Evolutionary conservation across 345 rosid species (phyloP).

Genomic region (Mangifera indica): DNA sequence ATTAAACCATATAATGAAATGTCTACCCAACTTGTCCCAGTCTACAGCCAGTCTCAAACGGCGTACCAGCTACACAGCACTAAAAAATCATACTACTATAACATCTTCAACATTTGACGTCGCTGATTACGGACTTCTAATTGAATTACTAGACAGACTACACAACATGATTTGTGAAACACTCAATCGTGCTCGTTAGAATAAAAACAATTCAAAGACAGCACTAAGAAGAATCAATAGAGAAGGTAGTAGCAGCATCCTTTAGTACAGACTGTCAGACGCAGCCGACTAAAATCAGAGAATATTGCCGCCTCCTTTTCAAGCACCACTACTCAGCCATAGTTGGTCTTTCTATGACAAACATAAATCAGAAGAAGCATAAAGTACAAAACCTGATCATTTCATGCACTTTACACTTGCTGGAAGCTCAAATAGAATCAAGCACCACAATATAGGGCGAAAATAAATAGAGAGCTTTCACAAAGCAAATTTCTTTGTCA

Average conservation of each 20-base stretch:
- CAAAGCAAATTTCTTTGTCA: neutral
- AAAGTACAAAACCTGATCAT: neutral
- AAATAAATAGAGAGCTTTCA: neutral
- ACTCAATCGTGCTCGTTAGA: neutral
- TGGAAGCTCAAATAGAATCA: conserved; percentile 12
- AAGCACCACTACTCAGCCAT: neutral
- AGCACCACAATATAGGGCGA: neutral
- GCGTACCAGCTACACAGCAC: neutral
- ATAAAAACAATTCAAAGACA: neutral
- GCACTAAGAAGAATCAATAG: neutral
- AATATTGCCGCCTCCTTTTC: neutral
- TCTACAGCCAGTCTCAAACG: neutral
- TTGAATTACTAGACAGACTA: neutral
- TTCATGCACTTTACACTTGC: neutral
- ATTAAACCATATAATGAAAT: neutral
- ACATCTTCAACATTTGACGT: neutral
- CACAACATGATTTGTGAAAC: neutral
- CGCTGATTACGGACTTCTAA: neutral
- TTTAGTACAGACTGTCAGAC: neutral
- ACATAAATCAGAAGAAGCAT: conserved; percentile 3
- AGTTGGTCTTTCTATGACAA: neutral
- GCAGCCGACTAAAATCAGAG: neutral
- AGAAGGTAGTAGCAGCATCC: neutral
- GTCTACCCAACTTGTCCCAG: neutral
- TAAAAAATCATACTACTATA: neutral